These are phyloP conservation scores for Sporothrix variecibatus DNA, from an alignment of 2,329 filamentous ascomycete genomes.

Conservation along the genomic window DNA sequence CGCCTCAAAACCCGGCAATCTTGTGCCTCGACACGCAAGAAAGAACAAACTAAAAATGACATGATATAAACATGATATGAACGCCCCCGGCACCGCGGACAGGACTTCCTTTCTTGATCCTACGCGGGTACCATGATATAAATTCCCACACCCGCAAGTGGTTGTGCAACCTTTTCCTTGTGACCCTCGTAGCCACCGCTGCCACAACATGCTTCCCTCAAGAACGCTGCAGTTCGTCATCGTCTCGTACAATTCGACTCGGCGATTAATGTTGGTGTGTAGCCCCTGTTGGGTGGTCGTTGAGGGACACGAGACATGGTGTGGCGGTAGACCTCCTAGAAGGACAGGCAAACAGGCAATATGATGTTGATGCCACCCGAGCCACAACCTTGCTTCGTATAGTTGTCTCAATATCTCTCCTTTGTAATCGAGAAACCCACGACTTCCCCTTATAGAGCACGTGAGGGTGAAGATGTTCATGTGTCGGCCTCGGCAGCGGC, in stretches of 20 bases:
- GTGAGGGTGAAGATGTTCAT: conserved; percentile 25
- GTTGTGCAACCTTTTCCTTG: background rate
- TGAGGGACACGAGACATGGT: background rate
- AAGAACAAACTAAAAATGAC: background rate
- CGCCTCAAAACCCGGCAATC: background rate
- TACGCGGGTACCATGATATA: conserved; percentile 9
- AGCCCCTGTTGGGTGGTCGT: background rate
- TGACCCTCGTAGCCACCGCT: background rate
- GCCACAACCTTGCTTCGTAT: background rate
- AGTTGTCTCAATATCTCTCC: no score
- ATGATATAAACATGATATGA: background rate
- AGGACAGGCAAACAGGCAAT: background rate
- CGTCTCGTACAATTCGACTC: background rate
- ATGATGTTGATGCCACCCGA: background rate
- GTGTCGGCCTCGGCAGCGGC: conserved; percentile 34
- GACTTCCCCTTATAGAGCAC: background rate
- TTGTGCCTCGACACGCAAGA: background rate
- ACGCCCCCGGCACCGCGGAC: conserved; percentile 14
- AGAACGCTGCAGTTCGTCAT: conserved; percentile 10
- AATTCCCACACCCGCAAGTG: background rate
- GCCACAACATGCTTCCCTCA: conserved; percentile 9
- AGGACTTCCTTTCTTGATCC: background rate
- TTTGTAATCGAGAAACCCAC: background rate
- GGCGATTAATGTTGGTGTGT: conserved; percentile 5
- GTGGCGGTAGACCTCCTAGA: background rate